These are phyloP conservation scores for Neonectria coccinea DNA, from an alignment of 2,329 filamentous ascomycete species.

Conservation along the genomic window DNA sequence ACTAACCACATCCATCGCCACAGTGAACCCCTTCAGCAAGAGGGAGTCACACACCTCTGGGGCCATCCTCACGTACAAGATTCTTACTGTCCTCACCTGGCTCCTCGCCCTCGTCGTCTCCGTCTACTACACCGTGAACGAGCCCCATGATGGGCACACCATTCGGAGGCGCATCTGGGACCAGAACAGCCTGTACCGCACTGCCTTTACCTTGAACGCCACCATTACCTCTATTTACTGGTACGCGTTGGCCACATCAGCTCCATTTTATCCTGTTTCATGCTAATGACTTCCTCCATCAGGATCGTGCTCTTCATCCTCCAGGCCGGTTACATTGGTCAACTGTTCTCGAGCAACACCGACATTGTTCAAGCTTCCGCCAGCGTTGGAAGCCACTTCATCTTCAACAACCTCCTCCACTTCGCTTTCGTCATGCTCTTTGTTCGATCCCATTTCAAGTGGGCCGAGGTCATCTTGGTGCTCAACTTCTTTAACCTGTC, in stretches of 20 bases:
- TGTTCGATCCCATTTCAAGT: slow-evolving; percentile 79
- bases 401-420: slow-evolving; percentile 85
- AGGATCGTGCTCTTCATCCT: slow-evolving; percentile 80
- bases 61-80: slow-evolving; percentile 78
- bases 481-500: slow-evolving; percentile 86
- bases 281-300: slow-evolving; percentile 13
- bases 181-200: slow-evolving; percentile 74
- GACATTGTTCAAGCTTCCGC: slow-evolving; percentile 76
- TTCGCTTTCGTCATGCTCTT: slow-evolving; percentile 88
- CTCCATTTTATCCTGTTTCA: slow-evolving; percentile 5
- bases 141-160: slow-evolving; percentile 71
- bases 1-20: slow-evolving; percentile 26
- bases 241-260: slow-evolving; percentile 55
- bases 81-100: slow-evolving; percentile 81
- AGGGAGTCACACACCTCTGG: slow-evolving; percentile 72
- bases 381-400: slow-evolving; percentile 85
- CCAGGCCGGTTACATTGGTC: slow-evolving; percentile 79
- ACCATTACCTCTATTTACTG: slow-evolving; percentile 79
- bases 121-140: slow-evolving; percentile 78
- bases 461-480: slow-evolving; percentile 80
- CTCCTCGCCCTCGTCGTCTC: slow-evolving; percentile 77
- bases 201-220: slow-evolving; percentile 81
- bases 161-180: slow-evolving; percentile 77
- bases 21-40: slow-evolving; percentile 82
- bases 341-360: slow-evolving; percentile 77